Base-by-base conservation (phyloP, 371 early-diverging fungal species). In the Rhizopus sp. region DNA sequence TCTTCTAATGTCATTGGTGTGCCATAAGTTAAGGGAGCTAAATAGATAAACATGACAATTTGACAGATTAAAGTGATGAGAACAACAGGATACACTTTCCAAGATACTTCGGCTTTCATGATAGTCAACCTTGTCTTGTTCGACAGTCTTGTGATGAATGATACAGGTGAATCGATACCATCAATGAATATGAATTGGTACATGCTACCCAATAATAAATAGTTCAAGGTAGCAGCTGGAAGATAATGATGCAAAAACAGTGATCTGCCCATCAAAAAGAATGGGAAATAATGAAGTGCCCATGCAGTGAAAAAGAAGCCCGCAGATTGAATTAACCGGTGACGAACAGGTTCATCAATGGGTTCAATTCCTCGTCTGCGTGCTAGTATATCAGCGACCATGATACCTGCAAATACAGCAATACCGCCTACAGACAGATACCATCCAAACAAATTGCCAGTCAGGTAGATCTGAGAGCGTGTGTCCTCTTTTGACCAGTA, bases 181-280 rank as follows among this genome's bases (percentile, higher is more conserved):
- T 81, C 76, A 13, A 85, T 59, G 65, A 83, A 85, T 53, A 85
- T 75, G 55, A 85, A 89, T 40, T 89, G 86, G 64, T 82, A 89
- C 16, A 86, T 74, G 5, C 79, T 81, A 7, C 83, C 91, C 29
- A 88, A 44, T 6, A 91, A 62, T 64, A 95, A 82, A 69, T 95
- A 93, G 44, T 85, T 83, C 66, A 91, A 82, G 35, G 91, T 81
- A 1, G 91, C 82, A 7, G 94, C 91, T 1, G 98, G 98, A 33
- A 98, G 77, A 69, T 99, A 99, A 75, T 99, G 99, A 77, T 98
- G 99, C 52, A 98, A 74, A 76, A 98, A 99, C 13, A 98, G 78
- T 32, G 92, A 88, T 47, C 99, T 88, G 12, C 95, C 97, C 93
- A 97, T 93, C 49, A 92, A 59, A 78, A 95, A 97, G 83, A 98